Base-by-base conservation (phyloP, 2,329 filamentous ascomycete species). In the Arachnopeziza araneosa region DNA sequence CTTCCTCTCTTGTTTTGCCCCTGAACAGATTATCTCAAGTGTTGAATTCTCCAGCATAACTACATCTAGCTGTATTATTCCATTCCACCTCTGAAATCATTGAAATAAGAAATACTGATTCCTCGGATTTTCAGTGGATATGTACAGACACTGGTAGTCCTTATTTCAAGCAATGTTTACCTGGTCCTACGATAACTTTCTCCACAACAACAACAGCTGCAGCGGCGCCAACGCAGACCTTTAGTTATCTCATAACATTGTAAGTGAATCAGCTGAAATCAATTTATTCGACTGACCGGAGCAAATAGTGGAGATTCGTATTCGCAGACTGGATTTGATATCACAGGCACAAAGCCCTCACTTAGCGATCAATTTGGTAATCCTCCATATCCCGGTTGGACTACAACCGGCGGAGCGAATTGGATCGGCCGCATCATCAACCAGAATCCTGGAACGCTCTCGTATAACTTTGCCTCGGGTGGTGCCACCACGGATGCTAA, bases 381-480 rank as follows among this genome's bases (percentile, higher is more conserved):
- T 61, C 72, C 72, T 7, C 26, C 64, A 1, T 74, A 70, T 51
- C 72, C 72, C 17, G 72, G 72, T 24, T 67, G 59, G 58, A 75
- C 73, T 21, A 69, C 70, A 23, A 54, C 68, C 55, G 75, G 74
- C 62, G 80, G 79, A 0, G 78, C 78, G 1, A 81, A 81, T 68
- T 83, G 79, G 78, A 74, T 82, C 23, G 80, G 75, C 54, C 80
- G 74, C 69, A 66, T 78, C 10, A 73, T 75, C 1, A 69, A 44
- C 10, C 36, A 44, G 36, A 44, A 44, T 19, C 36, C 36, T 4
- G 75, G 72, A 58, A 59, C 80, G n/a, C 70, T 77, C 56, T 78
- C 78, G 0, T 79, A 80, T 69, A 80, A 82, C 64, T 67, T 81
- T 9, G 79, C 79, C 9, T 77, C 74, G 60, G 78, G 71, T 17